Conservation (phyloP, 1,284 basidiomycete genomes). For the Ceratobasidium sp. region DNA sequence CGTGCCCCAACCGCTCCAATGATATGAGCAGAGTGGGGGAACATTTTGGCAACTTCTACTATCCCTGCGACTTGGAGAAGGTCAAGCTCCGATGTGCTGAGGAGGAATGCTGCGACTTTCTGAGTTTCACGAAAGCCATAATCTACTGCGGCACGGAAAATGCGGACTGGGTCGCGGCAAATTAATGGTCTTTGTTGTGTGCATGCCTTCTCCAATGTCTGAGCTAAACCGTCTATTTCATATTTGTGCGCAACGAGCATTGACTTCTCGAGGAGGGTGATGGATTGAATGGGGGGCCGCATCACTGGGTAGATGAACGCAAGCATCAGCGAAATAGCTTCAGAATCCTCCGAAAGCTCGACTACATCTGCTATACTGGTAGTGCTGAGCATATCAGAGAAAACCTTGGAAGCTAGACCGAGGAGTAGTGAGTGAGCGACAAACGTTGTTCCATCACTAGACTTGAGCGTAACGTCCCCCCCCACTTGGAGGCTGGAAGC, state of each 20-base stretch:
- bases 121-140: not conserved
- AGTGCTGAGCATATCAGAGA: not conserved
- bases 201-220: not conserved
- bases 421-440: not conserved
- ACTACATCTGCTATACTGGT: not conserved
- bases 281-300: not conserved
- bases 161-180: not conserved
- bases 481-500: not conserved
- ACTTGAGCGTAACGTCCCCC: not conserved
- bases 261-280: slow-evolving; percentile 12
- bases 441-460: not conserved
- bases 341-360: slow-evolving; percentile 16
- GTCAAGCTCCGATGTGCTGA: not conserved
- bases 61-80: not conserved
- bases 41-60: not conserved
- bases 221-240: not conserved
- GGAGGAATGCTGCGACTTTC: not conserved
- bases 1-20: slow-evolving; percentile 10
- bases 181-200: not conserved
- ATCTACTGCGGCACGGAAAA: not conserved
- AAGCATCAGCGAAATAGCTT: slow-evolving; percentile 14
- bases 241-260: slow-evolving; percentile 18
- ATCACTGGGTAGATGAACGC: slow-evolving; percentile 1
- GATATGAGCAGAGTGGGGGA: not conserved
- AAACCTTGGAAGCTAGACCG: not conserved